Evolutionary conservation across 441 rosid genomes (phyloP).

Genomic region (Iberis amara): DNA sequence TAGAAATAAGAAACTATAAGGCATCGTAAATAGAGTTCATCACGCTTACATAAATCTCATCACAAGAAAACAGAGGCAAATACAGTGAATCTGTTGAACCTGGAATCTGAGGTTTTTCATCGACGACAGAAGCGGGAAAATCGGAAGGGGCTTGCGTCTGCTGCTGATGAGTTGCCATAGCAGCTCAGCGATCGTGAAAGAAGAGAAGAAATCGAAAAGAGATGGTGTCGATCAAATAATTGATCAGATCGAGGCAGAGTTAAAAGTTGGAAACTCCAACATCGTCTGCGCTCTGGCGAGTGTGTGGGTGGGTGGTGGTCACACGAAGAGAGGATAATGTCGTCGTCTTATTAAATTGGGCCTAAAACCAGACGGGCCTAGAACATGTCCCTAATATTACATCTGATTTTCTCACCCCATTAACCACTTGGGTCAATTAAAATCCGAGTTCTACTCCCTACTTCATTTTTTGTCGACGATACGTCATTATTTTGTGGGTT

Average conservation of each 20-base stretch:
- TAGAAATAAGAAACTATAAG: no score
- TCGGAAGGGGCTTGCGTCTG: slow-evolving; percentile 28
- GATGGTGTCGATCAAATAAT: neutral
- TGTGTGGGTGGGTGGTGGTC: neutral
- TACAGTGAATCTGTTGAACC: slow-evolving; percentile 14
- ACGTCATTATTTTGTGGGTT: no score
- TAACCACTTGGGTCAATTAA: no score
- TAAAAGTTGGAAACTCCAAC: neutral
- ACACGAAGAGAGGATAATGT: slow-evolving; percentile 14
- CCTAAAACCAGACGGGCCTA: no score
- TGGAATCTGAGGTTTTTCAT: slow-evolving; percentile 30
- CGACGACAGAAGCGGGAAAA: slow-evolving; percentile 20
- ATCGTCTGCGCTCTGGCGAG: no score
- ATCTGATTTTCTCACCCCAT: no score
- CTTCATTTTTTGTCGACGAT: no score
- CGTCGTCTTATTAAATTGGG: neutral
- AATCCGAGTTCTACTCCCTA: no score
- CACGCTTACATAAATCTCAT: neutral
- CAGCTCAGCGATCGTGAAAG: slow-evolving; percentile 25
- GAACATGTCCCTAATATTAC: no score
- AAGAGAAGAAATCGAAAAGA: neutral
- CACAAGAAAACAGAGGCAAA: neutral
- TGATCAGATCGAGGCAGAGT: slow-evolving; percentile 23
- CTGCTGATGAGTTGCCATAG: slow-evolving; percentile 35
- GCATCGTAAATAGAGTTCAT: no score